Evolutionary conservation across 2,329 filamentous ascomycete species (phyloP).

Genomic region (Pseudonectria foliicola): DNA sequence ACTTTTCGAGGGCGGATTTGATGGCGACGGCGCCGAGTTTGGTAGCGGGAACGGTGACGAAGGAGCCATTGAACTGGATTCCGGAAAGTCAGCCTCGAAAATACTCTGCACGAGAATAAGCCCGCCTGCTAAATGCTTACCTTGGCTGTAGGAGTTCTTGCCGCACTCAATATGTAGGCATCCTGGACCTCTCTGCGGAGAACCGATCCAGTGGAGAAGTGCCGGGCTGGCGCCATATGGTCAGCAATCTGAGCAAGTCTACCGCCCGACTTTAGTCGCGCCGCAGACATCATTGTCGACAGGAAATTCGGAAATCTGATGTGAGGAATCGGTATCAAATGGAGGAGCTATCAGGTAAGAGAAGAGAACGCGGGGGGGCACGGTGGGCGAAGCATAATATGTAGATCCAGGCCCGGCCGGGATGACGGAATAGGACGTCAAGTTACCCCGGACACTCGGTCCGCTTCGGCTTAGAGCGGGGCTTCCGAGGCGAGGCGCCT

Average conservation of each 20-base stretch:
- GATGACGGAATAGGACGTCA: slow-evolving; percentile 4
- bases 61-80: slow-evolving; percentile 83
- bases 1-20: slow-evolving; percentile 82
- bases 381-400: slow-evolving; percentile 2
- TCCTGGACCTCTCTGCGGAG: slow-evolving; percentile 67
- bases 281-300: slow-evolving; percentile 19
- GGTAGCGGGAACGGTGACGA: slow-evolving; percentile 76
- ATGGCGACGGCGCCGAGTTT: slow-evolving; percentile 85
- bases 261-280: slow-evolving; percentile 29
- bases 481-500: slow-evolving; percentile 2
- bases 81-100: slow-evolving; percentile 3
- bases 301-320: not conserved
- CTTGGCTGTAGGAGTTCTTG: slow-evolving; percentile 84
- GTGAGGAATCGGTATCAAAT: slow-evolving; percentile 5
- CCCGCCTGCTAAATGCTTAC: slow-evolving; percentile 35
- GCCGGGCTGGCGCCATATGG: slow-evolving; percentile 35
- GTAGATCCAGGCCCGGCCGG: slow-evolving; percentile 15
- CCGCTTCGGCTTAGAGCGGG: slow-evolving; percentile 33
- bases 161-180: slow-evolving; percentile 87
- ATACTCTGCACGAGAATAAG: not conserved
- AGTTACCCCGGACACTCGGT: slow-evolving; percentile 21
- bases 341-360: slow-evolving; percentile 3
- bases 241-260: slow-evolving; percentile 29
- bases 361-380: not conserved
- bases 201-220: slow-evolving; percentile 39